These are phyloP conservation scores for Punctularia strigosozonata DNA, from an alignment of 768 basidiomycete genomes.

Conservation along the genomic window DNA sequence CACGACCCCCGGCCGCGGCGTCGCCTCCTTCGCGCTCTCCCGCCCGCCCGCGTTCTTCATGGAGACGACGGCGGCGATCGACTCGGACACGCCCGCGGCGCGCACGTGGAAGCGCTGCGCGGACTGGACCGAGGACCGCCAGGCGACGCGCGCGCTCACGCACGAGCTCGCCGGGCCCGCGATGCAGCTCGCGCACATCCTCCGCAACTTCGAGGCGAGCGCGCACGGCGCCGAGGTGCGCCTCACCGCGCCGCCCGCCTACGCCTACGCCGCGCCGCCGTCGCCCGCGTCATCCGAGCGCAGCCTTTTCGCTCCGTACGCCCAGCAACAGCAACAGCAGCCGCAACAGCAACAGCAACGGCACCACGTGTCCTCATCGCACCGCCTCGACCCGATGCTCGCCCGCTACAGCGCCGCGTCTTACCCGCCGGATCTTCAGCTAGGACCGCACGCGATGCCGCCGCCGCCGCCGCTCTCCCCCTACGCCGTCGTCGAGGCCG, in stretches of 20 bases:
- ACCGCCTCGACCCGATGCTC: slow-evolving; percentile 7
- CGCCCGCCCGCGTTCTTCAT: slow-evolving; percentile 60
- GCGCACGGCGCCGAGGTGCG: slow-evolving; percentile 21
- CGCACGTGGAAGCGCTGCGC: slow-evolving; percentile 51
- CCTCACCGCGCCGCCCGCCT: slow-evolving; percentile 26
- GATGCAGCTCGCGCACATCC: slow-evolving; percentile 42
- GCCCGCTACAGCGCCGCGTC: slow-evolving; percentile 21
- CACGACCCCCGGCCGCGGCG: slow-evolving; percentile 39
- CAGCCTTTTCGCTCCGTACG: slow-evolving; percentile 18
- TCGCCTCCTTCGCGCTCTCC: slow-evolving; percentile 54
- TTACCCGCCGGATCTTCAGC: slow-evolving; percentile 8
- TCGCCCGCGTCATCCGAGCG: slow-evolving; percentile 25
- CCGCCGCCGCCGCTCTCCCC: too few relatives aligned
- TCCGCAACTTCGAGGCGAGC: slow-evolving; percentile 29
- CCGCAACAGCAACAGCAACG: slow-evolving; percentile 11
- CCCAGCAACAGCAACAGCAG: slow-evolving; percentile 15
- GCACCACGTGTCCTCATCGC: too few relatives aligned
- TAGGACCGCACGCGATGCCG: too few relatives aligned
- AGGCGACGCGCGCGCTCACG: slow-evolving; percentile 49
- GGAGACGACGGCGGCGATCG: slow-evolving; percentile 29
- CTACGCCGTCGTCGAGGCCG: too few relatives aligned
- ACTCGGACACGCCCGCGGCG: slow-evolving; percentile 17
- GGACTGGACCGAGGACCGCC: slow-evolving; percentile 69
- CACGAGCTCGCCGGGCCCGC: slow-evolving; percentile 58
- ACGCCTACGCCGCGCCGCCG: slow-evolving; percentile 16